Percentiles rank a stretch among this genome's conserved stretches.
These are phyloP conservation scores for Pneumocystis canis DNA, from an alignment of 1,139 yeast species.

Conservation along the genomic window DNA sequence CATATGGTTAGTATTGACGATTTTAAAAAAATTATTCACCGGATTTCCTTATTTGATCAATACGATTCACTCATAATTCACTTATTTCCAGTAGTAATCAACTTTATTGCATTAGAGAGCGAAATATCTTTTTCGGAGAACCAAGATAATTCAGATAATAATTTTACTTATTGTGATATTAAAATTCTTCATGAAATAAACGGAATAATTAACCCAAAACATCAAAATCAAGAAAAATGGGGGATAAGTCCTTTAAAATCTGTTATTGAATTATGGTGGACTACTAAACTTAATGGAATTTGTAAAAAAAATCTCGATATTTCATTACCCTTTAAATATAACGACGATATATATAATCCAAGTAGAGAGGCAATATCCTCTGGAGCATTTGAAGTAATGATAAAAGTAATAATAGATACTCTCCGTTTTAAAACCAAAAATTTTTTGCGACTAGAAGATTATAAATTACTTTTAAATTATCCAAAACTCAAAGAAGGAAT, in stretches of 20 bases:
- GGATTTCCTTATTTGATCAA: constrained; percentile 33
- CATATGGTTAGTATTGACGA: constrained; percentile 28
- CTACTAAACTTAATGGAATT: constrained; percentile 40
- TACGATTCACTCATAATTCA: constrained; percentile 52
- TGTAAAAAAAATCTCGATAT: constrained; percentile 36
- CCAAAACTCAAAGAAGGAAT: neutral
- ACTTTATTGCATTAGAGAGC: constrained; percentile 3
- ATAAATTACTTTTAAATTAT: constrained; percentile 1
- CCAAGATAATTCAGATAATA: constrained; percentile 5
- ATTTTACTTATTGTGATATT: constrained; percentile 9
- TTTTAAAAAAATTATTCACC: constrained; percentile 31
- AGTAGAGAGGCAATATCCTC: constrained; percentile 36
- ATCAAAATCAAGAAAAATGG: constrained; percentile 17
- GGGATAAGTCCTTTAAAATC: constrained; percentile 33
- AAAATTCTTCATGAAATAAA: constrained; percentile 5
- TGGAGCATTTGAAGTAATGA: constrained; percentile 71
- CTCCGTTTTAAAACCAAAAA: constrained; percentile 13
- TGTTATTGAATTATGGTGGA: constrained; percentile 27
- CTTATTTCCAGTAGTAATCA: constrained; percentile 44
- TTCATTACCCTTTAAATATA: constrained; percentile 25
- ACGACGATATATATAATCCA: constrained; percentile 32
- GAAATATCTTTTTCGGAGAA: constrained; percentile 5
- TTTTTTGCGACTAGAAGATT: constrained; percentile 7
- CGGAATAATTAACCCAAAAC: neutral
- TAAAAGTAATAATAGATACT: constrained; percentile 32